Evolutionary conservation across 768 basidiomycete genomes (phyloP), one percentile per base, ranked within the genome.

Genomic region (Boletus patriciae): DNA sequence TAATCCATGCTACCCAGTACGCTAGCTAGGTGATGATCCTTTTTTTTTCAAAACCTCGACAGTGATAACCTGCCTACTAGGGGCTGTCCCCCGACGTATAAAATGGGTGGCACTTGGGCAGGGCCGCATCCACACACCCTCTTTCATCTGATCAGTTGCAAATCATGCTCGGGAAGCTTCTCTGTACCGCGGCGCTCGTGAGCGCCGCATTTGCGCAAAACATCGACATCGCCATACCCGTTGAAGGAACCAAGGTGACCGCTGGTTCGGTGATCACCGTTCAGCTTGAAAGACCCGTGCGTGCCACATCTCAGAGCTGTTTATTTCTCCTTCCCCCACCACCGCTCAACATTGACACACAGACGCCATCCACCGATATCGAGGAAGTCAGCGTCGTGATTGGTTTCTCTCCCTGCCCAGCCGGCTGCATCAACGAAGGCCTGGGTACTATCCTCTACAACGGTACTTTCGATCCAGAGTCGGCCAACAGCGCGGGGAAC

Each of bases 211-310:
- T 78, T 25, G 80, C 77, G 3, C 82, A 84, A 54, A 55, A 59
- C 25, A 60, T 75, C 8, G 31, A 40, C 27, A 77, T 83, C 47
- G 66, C 72, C 6, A 51, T 47, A 4, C 83, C 83, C 2, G 19
- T 53, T 1, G 49, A 68, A 3, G 74, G 72, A 6, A 55, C 71
- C 3, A 50, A 61, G 15, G 65, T 83, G 9, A 13, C 34, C 1
- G 66, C 72, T 23, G 78, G 78, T 19, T 53, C 63, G 2, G 55
- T 55, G 16, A 25, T 82, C 31, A 66, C 59, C 10, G 69, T 83
- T 1, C 67, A 77, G 52, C 58, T 83, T 10, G 74, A 76, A 46
- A 70, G 71, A 52, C 72, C 73, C 4, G 80, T 82, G 53, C 15
- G 79, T 66, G 3, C 23, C n/a, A 31, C 23, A 21, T 21, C 4